Base-by-base conservation (phyloP, 2,329 filamentous ascomycete genomes). In the Hirsutella rhossiliensis region DNA sequence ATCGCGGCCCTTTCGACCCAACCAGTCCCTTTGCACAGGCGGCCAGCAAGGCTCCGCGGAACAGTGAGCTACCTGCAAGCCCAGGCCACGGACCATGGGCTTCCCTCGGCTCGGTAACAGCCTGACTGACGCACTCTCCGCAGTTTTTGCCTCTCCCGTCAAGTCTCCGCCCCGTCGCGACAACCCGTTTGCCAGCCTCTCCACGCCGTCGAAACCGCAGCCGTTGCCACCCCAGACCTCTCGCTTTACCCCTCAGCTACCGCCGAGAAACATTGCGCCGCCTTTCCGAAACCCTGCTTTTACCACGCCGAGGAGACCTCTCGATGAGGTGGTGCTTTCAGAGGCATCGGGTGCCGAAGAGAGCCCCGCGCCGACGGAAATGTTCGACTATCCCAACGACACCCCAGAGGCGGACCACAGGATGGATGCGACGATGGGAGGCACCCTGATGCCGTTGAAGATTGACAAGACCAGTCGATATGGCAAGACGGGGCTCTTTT, bases 281-380 rank as follows among this genome's bases (percentile, higher is more conserved):
- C 65, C 70, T 1, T 82, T 82, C 49, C 73, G 78, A 19, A 82
- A 82, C 50, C 75, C 78, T 1, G 72, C 77, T 3, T 82, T 82
- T 50, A 80, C 73, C 2, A 82, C 78, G 0, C 78, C 78, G 1
- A 72, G 78, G 41, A 75, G 72, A 46, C 69, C 73, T 0, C 65
- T 74, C 47, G 75, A 80, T 31, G 67, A 75, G 30, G 62, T 70
- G 15, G 55, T 66, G 3, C 61, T 75, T 41, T 77, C 76, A 4
- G 76, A 80, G 53, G 62, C 65, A 36, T 80, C 76, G 3, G 71
- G 71, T 27, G 68, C 71, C 38, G 78, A 82, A 48, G 73, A 75
- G 17, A 82, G 78, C 48, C 78, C 78, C 17, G 74, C 72, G 23
- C 62, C 65, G 54, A 78, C 74, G 38, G 78, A 81, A 51, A 64